A percentile compares a stretch with the other conserved stretches of the same genome.
Conservation (phyloP, 2,329 filamentous ascomycete genomes). For the Diaporthe australafricana region DNA sequence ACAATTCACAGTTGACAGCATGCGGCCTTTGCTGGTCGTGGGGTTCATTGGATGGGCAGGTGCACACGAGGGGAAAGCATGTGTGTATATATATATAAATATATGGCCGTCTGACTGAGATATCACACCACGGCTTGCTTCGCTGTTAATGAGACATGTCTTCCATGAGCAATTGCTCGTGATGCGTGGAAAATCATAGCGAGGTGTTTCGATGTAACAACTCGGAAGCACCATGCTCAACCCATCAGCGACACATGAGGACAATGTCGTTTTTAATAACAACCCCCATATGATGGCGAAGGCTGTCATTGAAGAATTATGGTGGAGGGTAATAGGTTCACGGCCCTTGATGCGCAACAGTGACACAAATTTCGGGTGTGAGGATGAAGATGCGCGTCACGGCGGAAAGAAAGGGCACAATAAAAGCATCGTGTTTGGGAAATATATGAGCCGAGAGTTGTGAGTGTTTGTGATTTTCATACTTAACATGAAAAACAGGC, state of each 20-base stretch:
- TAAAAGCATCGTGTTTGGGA: no score
- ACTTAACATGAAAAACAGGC: no score
- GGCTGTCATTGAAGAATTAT: neutral
- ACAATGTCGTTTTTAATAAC: neutral
- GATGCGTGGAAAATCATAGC: neutral
- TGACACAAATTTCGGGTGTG: neutral
- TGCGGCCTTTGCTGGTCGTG: neutral
- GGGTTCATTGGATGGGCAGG: neutral
- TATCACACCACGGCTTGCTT: conserved; percentile 3
- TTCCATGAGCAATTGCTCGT: neutral
- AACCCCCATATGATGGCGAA: neutral
- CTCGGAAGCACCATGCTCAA: neutral
- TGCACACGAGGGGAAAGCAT: neutral
- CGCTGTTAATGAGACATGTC: conserved; percentile 27
- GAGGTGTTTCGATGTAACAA: neutral
- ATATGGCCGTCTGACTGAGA: conserved; percentile 9
- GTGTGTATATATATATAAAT: neutral
- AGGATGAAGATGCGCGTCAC: no score
- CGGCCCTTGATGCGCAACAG: neutral
- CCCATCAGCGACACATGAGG: neutral
- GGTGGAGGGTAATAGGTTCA: no score
- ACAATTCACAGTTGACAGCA: neutral
- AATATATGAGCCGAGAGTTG: no score
- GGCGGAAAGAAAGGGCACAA: no score
- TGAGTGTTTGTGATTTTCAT: no score